phyloP scores from a whole-genome alignment of 805 yeast genomes.

The Torulaspora maleeae region DNA sequence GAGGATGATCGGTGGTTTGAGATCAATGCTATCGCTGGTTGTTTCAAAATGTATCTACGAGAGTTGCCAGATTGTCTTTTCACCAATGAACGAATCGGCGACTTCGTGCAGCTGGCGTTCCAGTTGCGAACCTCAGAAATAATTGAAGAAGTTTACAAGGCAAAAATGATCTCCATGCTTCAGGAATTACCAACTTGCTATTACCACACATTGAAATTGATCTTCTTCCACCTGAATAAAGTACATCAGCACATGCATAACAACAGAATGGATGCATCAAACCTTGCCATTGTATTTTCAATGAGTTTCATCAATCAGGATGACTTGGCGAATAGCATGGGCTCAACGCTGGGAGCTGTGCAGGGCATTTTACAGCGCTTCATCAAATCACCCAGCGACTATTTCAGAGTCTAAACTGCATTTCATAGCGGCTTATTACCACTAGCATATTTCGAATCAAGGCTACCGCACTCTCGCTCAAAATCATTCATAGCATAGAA shows the following conservation, averaged over 20 bases:
- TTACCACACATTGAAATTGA: slow-evolving; percentile 59
- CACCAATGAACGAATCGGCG: slow-evolving; percentile 59
- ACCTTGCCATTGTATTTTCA: slow-evolving; percentile 83
- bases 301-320: slow-evolving; percentile 53
- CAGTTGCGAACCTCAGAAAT: slow-evolving; percentile 22
- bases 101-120: slow-evolving; percentile 42
- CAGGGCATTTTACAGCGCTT: slow-evolving; percentile 49
- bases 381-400: slow-evolving; percentile 40
- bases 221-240: slow-evolving; percentile 63
- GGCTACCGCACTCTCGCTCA: not conserved
- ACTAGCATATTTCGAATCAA: not conserved
- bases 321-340: slow-evolving; percentile 42
- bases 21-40: slow-evolving; percentile 81
- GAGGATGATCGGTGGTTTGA: slow-evolving; percentile 64
- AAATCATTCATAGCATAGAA: not conserved
- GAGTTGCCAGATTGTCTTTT: slow-evolving; percentile 84
- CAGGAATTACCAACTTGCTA: slow-evolving; percentile 57
- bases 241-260: slow-evolving; percentile 61
- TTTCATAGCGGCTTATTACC: not conserved
- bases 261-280: slow-evolving; percentile 85
- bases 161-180: slow-evolving; percentile 32
- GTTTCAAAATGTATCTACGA: slow-evolving; percentile 76
- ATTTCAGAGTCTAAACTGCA: slow-evolving; percentile 22
- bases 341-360: slow-evolving; percentile 49
- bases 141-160: slow-evolving; percentile 25